Conservation (phyloP, 2,329 filamentous ascomycete genomes). For the Colletotrichum sp. region DNA sequence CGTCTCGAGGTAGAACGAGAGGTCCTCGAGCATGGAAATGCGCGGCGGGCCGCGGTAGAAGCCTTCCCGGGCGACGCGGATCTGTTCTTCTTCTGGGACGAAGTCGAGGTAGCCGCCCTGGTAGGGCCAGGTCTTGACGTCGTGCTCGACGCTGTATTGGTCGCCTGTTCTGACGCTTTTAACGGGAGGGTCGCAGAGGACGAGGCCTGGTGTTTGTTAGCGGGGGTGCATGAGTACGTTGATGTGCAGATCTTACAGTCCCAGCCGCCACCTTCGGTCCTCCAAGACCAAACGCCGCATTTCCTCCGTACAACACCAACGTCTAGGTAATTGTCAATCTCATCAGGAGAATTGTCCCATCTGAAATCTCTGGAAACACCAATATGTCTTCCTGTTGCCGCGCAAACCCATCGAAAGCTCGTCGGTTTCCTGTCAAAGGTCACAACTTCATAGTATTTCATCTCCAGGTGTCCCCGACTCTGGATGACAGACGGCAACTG, state of each 20-base stretch:
- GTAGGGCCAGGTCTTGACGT: slow-evolving; percentile 23
- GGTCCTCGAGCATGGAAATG: slow-evolving; percentile 26
- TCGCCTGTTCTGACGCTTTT: slow-evolving; percentile 22
- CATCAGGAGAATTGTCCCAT: slow-evolving; percentile 9
- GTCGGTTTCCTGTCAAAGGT: slow-evolving; percentile 21
- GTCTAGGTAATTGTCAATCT: slow-evolving; percentile 22
- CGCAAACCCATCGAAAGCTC: slow-evolving; percentile 27
- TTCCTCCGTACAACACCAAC: slow-evolving; percentile 27
- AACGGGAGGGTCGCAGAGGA: slow-evolving; percentile 28
- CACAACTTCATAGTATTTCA: slow-evolving; percentile 28
- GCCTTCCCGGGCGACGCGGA: neutral
- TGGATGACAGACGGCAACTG: slow-evolving; percentile 25
- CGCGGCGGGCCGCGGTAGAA: slow-evolving; percentile 22
- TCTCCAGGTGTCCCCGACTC: slow-evolving; percentile 15
- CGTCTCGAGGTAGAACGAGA: slow-evolving; percentile 26
- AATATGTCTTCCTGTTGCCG: slow-evolving; percentile 27
- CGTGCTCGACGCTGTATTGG: slow-evolving; percentile 16
- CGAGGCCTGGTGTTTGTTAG: slow-evolving; percentile 16
- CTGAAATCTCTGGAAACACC: slow-evolving; percentile 22
- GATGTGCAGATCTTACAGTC: slow-evolving; percentile 20
- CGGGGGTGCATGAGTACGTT: neutral
- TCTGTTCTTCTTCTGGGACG: slow-evolving; percentile 24
- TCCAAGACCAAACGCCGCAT: slow-evolving; percentile 26
- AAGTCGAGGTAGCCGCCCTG: slow-evolving; percentile 31
- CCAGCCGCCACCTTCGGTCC: slow-evolving; percentile 21